phyloP scores from a whole-genome alignment of 2,329 filamentous ascomycete genomes.

The Diaporthe ilicicola region DNA sequence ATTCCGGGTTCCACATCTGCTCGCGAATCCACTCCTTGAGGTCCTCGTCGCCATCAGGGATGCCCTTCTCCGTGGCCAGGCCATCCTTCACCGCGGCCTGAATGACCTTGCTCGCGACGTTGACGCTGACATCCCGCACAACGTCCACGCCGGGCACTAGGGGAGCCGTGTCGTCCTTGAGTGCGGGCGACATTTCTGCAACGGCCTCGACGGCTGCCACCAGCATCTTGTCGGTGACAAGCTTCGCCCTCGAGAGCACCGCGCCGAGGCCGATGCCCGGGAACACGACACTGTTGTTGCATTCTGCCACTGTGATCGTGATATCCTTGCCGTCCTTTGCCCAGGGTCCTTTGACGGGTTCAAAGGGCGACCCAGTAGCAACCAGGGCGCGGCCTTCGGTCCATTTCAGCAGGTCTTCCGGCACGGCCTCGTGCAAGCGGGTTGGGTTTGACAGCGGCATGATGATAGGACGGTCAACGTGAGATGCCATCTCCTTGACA shows the following conservation, averaged over 20 bases:
- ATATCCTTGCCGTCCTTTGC: constrained; percentile 54
- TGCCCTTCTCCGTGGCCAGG: constrained; percentile 69
- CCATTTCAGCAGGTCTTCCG: constrained; percentile 80
- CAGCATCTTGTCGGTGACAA: constrained; percentile 80
- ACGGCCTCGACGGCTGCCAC: constrained; percentile 81
- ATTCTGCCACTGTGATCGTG: constrained; percentile 71
- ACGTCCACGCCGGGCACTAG: constrained; percentile 79
- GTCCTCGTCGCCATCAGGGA: constrained; percentile 65
- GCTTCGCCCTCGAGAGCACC: constrained; percentile 72
- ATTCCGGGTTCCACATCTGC: constrained; percentile 83
- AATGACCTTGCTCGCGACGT: constrained; percentile 81
- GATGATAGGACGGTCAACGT: constrained; percentile 77
- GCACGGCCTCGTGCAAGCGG: constrained; percentile 81
- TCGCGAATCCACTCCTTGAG: constrained; percentile 76
- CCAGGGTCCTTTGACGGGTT: constrained; percentile 72
- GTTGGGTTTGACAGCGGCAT: constrained; percentile 90
- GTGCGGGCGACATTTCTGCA: constrained; percentile 74
- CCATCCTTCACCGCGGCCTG: constrained; percentile 74
- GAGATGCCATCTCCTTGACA: constrained; percentile 77
- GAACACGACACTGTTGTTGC: constrained; percentile 88
- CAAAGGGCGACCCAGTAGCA: constrained; percentile 85
- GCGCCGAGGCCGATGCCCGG: constrained; percentile 85
- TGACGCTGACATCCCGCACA: constrained; percentile 78
- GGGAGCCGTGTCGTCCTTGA: constrained; percentile 68
- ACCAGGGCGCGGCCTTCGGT: constrained; percentile 80